phyloP scores from a whole-genome alignment of 2,329 filamentous ascomycete genomes.

The Sarocladium oryzae region DNA sequence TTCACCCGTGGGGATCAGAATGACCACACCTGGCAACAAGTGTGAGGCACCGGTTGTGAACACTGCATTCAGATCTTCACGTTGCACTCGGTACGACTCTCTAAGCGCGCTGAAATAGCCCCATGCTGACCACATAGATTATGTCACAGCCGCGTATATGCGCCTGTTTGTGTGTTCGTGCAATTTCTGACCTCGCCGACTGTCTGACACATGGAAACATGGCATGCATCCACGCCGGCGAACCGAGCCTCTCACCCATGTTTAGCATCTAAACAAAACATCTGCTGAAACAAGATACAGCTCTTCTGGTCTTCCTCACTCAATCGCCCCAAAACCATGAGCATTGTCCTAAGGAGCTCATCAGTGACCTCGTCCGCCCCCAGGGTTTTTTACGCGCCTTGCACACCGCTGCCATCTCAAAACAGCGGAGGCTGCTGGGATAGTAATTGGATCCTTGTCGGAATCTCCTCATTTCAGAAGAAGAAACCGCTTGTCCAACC shows the following conservation, averaged over 20 bases:
- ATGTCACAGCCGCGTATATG: not conserved
- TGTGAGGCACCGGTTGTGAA: conserved; percentile 2
- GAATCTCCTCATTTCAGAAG: too few species aligned
- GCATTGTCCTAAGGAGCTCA: too few species aligned
- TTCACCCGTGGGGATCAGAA: too few species aligned
- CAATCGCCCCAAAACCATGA: too few species aligned
- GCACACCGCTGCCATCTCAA: too few species aligned
- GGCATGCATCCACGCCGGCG: not conserved
- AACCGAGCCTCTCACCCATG: too few species aligned
- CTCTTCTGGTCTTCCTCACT: not conserved
- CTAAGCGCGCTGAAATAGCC: conserved; percentile 2
- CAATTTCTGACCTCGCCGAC: not conserved
- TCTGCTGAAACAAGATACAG: not conserved
- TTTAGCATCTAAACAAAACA: not conserved
- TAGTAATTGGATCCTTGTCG: too few species aligned
- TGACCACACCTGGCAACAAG: not conserved
- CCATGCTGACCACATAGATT: not conserved
- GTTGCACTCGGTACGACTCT: not conserved
- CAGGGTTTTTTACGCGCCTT: too few species aligned
- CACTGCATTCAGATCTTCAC: not conserved
- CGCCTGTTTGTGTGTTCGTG: too few species aligned
- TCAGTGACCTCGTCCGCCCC: too few species aligned
- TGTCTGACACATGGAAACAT: not conserved
- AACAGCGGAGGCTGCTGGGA: too few species aligned
- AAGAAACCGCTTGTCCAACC: not conserved